Percentiles rank a stretch among this genome's conserved stretches.
These are phyloP conservation scores for Bonnemaisonia californica DNA, from an alignment of 31 red algal genomes.

Conservation along the genomic window DNA sequence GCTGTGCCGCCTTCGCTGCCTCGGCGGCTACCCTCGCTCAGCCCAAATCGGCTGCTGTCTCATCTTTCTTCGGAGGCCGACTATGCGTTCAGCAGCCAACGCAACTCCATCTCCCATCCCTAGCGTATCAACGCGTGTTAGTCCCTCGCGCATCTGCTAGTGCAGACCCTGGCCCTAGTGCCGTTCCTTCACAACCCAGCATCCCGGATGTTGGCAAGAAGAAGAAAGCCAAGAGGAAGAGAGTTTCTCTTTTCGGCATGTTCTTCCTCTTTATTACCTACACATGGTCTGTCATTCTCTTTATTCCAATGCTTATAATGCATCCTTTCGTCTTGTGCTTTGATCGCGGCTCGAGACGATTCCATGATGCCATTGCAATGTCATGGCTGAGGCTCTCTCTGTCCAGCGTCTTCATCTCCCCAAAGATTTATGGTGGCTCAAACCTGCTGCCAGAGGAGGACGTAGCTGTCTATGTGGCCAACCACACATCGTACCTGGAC, in stretches of 20 bases:
- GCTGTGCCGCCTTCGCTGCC: too few species aligned
- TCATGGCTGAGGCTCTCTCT: constrained; percentile 82
- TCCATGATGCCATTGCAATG: constrained; percentile 76
- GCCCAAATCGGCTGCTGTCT: too few species aligned
- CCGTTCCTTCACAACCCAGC: neutral
- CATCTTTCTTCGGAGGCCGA: too few species aligned
- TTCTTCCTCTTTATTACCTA: constrained; percentile 75
- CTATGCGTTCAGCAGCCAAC: too few species aligned
- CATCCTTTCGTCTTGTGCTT: constrained; percentile 66
- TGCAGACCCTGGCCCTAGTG: neutral
- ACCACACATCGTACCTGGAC: constrained; percentile 91
- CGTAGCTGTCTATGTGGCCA: constrained; percentile 87
- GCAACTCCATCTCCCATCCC: neutral
- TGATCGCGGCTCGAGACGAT: constrained; percentile 67
- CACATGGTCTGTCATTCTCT: constrained; percentile 71
- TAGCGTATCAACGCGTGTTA: neutral
- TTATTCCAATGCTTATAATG: constrained; percentile 69
- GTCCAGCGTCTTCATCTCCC: constrained; percentile 42
- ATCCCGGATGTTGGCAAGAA: neutral
- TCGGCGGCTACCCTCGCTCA: too few species aligned
- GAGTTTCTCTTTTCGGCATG: constrained; percentile 55
- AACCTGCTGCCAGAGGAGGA: constrained; percentile 48
- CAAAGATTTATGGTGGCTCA: constrained; percentile 54
- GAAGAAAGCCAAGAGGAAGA: neutral
- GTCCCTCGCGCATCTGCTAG: neutral